A percentile compares a stretch with the other conserved stretches of the same genome.
Conservation (phyloP, 2,329 filamentous ascomycete genomes). For the Xylogone sp. region DNA sequence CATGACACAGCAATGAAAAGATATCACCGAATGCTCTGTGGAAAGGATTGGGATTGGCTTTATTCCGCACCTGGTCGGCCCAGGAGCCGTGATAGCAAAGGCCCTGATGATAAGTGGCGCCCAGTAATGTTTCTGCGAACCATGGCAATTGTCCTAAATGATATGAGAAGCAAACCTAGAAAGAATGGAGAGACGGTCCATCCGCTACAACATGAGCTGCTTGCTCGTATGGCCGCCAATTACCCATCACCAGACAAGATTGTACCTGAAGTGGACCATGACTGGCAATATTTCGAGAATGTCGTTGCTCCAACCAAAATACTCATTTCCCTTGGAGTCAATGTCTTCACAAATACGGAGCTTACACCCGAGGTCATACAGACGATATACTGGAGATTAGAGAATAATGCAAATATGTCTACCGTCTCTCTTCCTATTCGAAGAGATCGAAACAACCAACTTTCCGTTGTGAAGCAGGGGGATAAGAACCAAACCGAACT, state of each 20-base stretch:
- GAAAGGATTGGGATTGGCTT: constrained; percentile 18
- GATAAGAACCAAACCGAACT: not conserved
- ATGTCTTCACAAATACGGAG: constrained; percentile 15
- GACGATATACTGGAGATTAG: constrained; percentile 21
- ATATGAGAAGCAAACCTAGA: constrained; percentile 2
- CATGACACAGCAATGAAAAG: constrained; percentile 10
- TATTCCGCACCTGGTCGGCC: constrained; percentile 5
- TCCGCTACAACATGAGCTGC: constrained; percentile 18
- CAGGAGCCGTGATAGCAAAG: not conserved
- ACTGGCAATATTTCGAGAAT: constrained; percentile 22
- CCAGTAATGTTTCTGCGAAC: constrained; percentile 18
- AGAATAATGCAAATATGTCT: constrained; percentile 23
- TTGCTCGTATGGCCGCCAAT: constrained; percentile 20
- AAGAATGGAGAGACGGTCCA: constrained; percentile 2
- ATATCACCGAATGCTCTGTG: constrained; percentile 22
- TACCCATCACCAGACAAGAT: constrained; percentile 11
- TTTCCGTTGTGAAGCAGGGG: not conserved
- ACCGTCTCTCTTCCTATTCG: constrained; percentile 3
- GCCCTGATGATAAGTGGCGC: constrained; percentile 8
- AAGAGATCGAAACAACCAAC: not conserved
- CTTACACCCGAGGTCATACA: constrained; percentile 22
- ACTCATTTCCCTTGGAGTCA: constrained; percentile 18
- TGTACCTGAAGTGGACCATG: constrained; percentile 1
- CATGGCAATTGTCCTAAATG: constrained; percentile 16
- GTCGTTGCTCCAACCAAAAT: constrained; percentile 16